Evolutionary conservation across 148 eudicot genomes (phyloP), one percentile per base, ranked within the genome.

Genomic region (Camellia japonica): DNA sequence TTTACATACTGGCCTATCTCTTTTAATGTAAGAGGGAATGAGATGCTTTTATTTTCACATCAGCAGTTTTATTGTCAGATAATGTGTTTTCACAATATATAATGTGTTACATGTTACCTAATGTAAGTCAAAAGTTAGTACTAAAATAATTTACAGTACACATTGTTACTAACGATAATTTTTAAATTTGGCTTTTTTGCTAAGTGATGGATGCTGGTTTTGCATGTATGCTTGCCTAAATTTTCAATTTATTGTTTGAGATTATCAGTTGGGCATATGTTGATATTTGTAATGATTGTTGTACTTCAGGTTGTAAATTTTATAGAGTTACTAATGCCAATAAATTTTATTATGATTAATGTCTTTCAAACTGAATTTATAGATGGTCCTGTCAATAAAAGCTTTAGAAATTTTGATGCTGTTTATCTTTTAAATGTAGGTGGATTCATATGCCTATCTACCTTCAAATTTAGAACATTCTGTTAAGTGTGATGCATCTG

Each of bases 391-490:
- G 56, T 41, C 42, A 68, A 54, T 3, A 0, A 23, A 79, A 8
- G 14, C 56, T 67, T 15, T 9, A 42, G 38, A 23, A 70, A 78
- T 30, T 67, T 78, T 81, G 71, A 43, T 75, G 38, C 83, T 42
- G 5, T 77, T 72, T 52, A 20, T 79, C 75, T 79, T 78, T 79
- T 55, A 77, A 80, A 54, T 87, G 52, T 81, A 96, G 99, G 99
- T 96, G 87, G 99, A 96, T 82, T 90, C 99, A 38, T 96, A 88
- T 88, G 92, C 93, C 78, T 96, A 93, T 82, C 82, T 93, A 54
- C 99, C 99, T 81, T 95, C 97, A 55, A 89, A 89, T 77, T 81
- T 79, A 23, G 81, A 90, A 61, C 98, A 93, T 81, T 86, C 87
- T 23, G 47, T 96, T 67, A 70, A 73, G 63, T 87, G 93, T 76